phyloP scores from a whole-genome alignment of 805 yeast species.

The Tetrapisispora pingtungensis region DNA sequence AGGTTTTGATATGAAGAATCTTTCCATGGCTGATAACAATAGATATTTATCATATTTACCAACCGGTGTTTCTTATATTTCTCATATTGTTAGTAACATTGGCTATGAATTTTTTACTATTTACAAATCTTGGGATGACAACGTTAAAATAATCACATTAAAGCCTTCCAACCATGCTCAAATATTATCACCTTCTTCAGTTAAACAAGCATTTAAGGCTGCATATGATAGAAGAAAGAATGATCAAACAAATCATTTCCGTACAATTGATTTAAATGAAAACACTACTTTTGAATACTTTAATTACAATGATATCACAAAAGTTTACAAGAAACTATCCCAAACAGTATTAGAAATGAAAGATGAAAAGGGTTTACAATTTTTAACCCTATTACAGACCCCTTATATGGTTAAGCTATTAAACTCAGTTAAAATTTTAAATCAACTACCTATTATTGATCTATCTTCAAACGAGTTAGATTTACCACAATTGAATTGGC shows the following conservation, averaged over 20 bases:
- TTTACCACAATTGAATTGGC: conserved; percentile 78
- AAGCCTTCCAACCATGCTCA: conserved; percentile 66
- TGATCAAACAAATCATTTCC: conserved; percentile 27
- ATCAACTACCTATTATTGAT: conserved; percentile 53
- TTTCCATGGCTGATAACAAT: conserved; percentile 37
- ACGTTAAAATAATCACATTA: conserved; percentile 44
- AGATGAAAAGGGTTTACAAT: conserved; percentile 57
- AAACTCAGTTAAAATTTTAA: conserved; percentile 36
- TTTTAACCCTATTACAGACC: conserved; percentile 64
- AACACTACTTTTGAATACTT: conserved; percentile 44
- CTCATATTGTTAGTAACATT: conserved; percentile 55
- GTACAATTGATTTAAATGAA: conserved; percentile 43
- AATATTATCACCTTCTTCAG: conserved; percentile 12
- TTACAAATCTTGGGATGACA: conserved; percentile 52
- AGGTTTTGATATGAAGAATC: conserved; percentile 65
- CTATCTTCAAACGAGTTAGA: conserved; percentile 49
- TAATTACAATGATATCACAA: conserved; percentile 44
- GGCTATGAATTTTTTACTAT: conserved; percentile 67
- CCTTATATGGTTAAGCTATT: conserved; percentile 43
- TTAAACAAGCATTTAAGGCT: conserved; percentile 49
- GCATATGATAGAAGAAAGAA: conserved; percentile 38
- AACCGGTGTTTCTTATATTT: conserved; percentile 51
- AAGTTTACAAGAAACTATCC: conserved; percentile 51
- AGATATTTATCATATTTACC: conserved; percentile 46
- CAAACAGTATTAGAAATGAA: conserved; percentile 43